Conservation (phyloP, 345 rosid genomes). For the Tarenaya hassleriana region DNA sequence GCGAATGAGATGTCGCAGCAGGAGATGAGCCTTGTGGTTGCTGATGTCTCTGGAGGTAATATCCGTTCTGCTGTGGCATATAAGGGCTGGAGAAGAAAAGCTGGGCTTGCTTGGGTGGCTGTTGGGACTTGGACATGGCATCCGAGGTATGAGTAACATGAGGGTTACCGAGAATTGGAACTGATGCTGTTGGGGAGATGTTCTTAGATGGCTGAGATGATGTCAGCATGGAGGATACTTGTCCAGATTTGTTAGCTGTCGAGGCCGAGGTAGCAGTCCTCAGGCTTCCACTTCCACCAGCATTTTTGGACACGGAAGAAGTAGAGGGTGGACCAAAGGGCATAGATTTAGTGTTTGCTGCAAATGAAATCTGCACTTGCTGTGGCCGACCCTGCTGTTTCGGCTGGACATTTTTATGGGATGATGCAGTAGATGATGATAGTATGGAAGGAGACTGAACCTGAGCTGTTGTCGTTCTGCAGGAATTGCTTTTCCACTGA, state of each 20-base stretch:
- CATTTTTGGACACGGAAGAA: conserved; percentile 73
- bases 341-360: conserved; percentile 53
- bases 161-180: conserved; percentile 55
- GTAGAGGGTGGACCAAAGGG: conserved; percentile 63
- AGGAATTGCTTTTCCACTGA: conserved; percentile 77
- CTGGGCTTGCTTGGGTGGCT: conserved; percentile 50
- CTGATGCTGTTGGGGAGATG: conserved; percentile 43
- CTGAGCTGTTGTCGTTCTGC: conserved; percentile 43
- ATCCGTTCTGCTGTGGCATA: conserved; percentile 50
- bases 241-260: conserved; percentile 58
- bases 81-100: conserved; percentile 47
- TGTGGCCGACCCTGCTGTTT: conserved; percentile 71
- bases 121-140: conserved; percentile 54
- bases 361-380: conserved; percentile 68
- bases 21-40: conserved; percentile 37
- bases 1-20: conserved; percentile 34
- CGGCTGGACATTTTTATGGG: conserved; percentile 50
- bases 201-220: conserved; percentile 68
- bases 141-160: conserved; percentile 38
- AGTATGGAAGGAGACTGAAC: conserved; percentile 45
- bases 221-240: conserved; percentile 43
- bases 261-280: conserved; percentile 59
- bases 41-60: conserved; percentile 62
- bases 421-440: conserved; percentile 42
- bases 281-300: conserved; percentile 94